Evolutionary conservation across 106 monocot species (phyloP), one percentile per base, ranked within the genome.

Genomic region (Dendrobium nobile): DNA sequence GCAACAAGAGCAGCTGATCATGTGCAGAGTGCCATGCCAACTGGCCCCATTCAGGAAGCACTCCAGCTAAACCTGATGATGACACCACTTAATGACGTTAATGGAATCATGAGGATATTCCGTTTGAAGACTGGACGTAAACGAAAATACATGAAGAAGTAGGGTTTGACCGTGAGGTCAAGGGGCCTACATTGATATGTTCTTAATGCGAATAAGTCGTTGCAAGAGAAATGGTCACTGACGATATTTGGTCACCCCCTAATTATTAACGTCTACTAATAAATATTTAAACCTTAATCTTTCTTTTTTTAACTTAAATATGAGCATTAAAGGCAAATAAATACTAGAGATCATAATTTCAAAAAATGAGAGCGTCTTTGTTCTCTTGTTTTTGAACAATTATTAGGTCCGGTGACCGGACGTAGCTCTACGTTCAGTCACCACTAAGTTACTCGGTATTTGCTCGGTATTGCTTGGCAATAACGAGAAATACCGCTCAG

Each of bases 1-100:
- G 82, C 41, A 86, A 91, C 86, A 84, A 79, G 54, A 67, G 48
- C 85, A 90, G 90, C 86, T 90, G 88, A 65, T 86, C 90, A 91
- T 88, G 88, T 91, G 88, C 84, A n/a, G 76, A 78, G 72, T 82
- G 80, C 86, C 56, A 37, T 79, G 90, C 82, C 87, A 91, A 88
- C 90, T 91, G 86, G 87, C 82, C 84, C 84, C 89, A 79, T 81
- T 80, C 82, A 80, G 86, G 87, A 87, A 87, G 83, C 85, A 74
- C 26, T 43, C 85, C 87, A 88, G 85, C 90, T 88, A 75, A 86
- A 81, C 90, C 31, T 17, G 54, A 26, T 9, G 41, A 58, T 24
- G 78, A 22, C 56, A 11, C 37, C 1, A 9, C 51, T 19, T 47
- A 75, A 73, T 77, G 78, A 61, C 56, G 70, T 76, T 4, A 48